Conservation (phyloP, 768 basidiomycete species). For the Amanita rubescens region DNA sequence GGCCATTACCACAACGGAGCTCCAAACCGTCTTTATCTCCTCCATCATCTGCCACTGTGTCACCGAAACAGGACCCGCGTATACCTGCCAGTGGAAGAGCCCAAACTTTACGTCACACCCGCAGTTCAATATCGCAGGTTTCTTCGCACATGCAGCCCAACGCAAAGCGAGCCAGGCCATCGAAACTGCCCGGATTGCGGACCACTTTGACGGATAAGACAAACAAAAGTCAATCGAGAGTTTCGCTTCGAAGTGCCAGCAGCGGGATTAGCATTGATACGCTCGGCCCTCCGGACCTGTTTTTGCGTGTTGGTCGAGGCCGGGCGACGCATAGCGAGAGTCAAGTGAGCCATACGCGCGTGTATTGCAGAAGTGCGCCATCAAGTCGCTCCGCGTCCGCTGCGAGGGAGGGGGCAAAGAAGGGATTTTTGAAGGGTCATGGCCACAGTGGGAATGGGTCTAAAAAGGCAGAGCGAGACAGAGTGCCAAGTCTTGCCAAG, state of each 20-base stretch:
- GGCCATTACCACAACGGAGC: conserved; percentile 21
- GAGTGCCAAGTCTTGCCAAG: conserved; percentile 55
- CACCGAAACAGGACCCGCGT: not conserved
- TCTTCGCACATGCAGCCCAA: conserved; percentile 12
- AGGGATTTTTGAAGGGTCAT: conserved; percentile 20
- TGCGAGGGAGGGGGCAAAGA: conserved; percentile 15
- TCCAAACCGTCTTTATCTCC: not conserved
- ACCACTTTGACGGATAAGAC: conserved; percentile 27
- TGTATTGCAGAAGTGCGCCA: conserved; percentile 66
- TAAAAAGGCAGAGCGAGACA: conserved; percentile 25
- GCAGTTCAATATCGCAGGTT: conserved; percentile 35
- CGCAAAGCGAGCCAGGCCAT: conserved; percentile 9
- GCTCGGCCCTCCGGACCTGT: conserved; percentile 30
- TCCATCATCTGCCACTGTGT: conserved; percentile 5
- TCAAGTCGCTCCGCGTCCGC: conserved; percentile 51
- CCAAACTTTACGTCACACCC: conserved; percentile 24
- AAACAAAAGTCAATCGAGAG: conserved; percentile 15
- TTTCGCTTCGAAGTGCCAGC: not conserved
- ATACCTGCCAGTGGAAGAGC: conserved; percentile 10
- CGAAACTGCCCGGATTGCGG: not conserved
- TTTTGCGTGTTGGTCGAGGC: conserved; percentile 28
- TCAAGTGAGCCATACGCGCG: conserved; percentile 44
- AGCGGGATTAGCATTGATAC: conserved; percentile 1
- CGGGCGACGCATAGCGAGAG: conserved; percentile 28
- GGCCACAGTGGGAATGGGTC: conserved; percentile 16